Base-by-base conservation (phyloP, 495 filamentous ascomycete species). In the Penicillium subrubescens region DNA sequence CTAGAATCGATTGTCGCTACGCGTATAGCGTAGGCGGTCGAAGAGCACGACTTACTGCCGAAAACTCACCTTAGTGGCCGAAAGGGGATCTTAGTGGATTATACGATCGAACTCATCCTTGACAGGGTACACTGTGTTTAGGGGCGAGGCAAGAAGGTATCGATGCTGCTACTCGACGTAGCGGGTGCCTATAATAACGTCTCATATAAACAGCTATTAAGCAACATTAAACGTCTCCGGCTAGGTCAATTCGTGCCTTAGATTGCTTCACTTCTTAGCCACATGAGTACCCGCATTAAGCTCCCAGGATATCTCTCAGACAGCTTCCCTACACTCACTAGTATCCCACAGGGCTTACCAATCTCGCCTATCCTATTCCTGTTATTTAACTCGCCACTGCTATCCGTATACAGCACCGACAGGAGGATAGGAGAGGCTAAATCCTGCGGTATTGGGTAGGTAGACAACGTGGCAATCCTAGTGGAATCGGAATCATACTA, bases 81-180 rank as follows among this genome's bases (percentile, higher is more conserved):
- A 14, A 64, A 60, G 39, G 74, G 72, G 4, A 54, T 63, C 17
- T 64, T 53, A 1, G 62, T 57, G 0, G 65, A 71, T 17, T 51
- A 68, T 19, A 72, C 73, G 0, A 43, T 77, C 0, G 62, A 74
- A 10, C 8, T 64, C 0, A 46, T 76, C 7, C 19, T 70, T 0
- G 53, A 75, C 53, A 11, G 25, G 2, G 66, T 76, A 1, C 31
- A 69, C 4, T 37, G 14, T 5, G 73, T 67, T 0, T 79, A 65
- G 69, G 61, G 67, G 10, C 19, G 35, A 3, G 27, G 51, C 5
- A 11, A 52, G 0, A 48, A 54, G 5, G 70, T 60, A 0, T 54
- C 56, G 4, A 41, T 71, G 27, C 37, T 77, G 0, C 54, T 66
- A 8, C 62, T 77, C 0, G 72, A 76, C 25, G 56, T 75, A 0